Conservation (phyloP, 2,329 filamentous ascomycete genomes). For the Hymenoscyphus repandus region DNA sequence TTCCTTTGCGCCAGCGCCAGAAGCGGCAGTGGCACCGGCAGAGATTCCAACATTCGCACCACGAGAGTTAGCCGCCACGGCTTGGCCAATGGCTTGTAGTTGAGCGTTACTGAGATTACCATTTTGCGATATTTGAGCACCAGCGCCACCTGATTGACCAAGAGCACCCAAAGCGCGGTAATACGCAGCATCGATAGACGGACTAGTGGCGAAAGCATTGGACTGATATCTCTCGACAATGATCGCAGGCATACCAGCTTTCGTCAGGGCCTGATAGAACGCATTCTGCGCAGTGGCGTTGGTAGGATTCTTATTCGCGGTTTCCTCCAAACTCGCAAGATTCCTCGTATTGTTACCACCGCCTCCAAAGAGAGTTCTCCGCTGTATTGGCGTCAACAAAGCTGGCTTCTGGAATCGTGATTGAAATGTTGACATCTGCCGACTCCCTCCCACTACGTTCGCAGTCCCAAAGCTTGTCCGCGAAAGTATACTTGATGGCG, state of each 20-base stretch:
- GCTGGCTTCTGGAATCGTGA: conserved; percentile 15
- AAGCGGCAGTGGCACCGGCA: conserved; percentile 43
- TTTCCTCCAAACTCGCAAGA: conserved; percentile 80
- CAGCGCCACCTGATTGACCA: conserved; percentile 37
- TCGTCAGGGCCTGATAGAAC: conserved; percentile 87
- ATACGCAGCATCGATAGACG: conserved; percentile 73
- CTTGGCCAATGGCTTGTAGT: conserved; percentile 75
- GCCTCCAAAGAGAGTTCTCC: conserved; percentile 25
- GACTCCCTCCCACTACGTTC: too few relatives aligned
- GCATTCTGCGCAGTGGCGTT: conserved; percentile 87
- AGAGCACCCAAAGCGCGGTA: conserved; percentile 64
- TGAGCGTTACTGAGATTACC: conserved; percentile 52
- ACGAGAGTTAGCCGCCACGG: conserved; percentile 65
- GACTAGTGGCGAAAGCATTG: conserved; percentile 76
- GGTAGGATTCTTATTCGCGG: conserved; percentile 85
- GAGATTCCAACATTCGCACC: conserved; percentile 58
- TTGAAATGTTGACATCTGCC: conserved; percentile 22
- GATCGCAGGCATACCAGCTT: conserved; percentile 90
- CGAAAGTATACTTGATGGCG: not conserved
- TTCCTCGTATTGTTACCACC: conserved; percentile 39
- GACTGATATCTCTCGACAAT: conserved; percentile 86
- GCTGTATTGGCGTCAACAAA: conserved; percentile 11
- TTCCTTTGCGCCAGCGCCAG: conserved; percentile 65
- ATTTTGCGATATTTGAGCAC: conserved; percentile 20
- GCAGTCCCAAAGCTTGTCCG: too few relatives aligned